phyloP scores from a whole-genome alignment of 192 early-diverging fungal genomes.

The Coemansia reversa region DNA sequence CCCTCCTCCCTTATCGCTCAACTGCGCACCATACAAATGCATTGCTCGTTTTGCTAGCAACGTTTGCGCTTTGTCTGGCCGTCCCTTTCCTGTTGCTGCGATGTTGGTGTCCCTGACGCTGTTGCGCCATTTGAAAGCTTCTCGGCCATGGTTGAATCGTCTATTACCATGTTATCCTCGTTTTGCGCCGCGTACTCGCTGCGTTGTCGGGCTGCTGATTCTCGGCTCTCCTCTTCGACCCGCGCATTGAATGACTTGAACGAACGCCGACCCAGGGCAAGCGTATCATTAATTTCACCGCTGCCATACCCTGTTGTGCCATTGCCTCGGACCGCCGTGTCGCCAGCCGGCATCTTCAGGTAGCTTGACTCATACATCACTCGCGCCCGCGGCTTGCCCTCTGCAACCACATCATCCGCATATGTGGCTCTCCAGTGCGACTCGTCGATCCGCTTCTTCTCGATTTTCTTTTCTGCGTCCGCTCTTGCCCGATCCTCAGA shows the following conservation, averaged over 20 bases:
- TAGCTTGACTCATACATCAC: conserved; percentile 49
- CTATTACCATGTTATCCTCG: conserved; percentile 9
- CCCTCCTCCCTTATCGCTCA: neutral
- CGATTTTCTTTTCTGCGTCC: conserved; percentile 25
- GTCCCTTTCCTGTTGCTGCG: conserved; percentile 23
- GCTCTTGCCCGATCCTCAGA: conserved; percentile 32
- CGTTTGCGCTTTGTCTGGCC: conserved; percentile 33
- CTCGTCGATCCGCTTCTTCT: conserved; percentile 35
- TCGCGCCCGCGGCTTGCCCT: conserved; percentile 13
- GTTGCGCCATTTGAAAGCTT: conserved; percentile 9
- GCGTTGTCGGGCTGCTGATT: conserved; percentile 11
- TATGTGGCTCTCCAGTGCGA: conserved; percentile 52
- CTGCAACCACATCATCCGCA: conserved; percentile 19
- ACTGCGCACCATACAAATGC: neutral
- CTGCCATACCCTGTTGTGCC: neutral
- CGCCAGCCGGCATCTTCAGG: conserved; percentile 37
- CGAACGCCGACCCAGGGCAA: conserved; percentile 31
- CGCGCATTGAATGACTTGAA: conserved; percentile 43
- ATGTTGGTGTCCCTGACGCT: neutral
- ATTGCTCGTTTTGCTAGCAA: neutral
- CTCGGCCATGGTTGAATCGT: conserved; percentile 28
- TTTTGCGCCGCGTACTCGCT: conserved; percentile 7
- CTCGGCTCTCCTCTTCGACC: conserved; percentile 23
- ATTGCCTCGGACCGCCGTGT: conserved; percentile 4
- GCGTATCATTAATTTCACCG: neutral